Conservation (phyloP, 148 eudicot genomes). For the Vaccinium myrtillus region DNA sequence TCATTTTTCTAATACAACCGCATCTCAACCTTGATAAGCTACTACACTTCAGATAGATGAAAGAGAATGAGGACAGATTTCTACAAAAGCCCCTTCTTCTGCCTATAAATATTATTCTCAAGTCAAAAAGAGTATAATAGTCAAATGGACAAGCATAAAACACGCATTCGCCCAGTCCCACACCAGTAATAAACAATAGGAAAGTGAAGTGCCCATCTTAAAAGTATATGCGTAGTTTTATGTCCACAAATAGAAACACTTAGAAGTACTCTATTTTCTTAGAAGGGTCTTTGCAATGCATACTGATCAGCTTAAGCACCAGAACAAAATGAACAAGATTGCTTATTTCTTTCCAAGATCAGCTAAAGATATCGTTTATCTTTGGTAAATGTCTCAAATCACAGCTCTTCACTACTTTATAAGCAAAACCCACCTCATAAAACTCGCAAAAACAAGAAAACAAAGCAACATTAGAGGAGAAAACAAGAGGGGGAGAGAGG, state of each 20-base stretch:
- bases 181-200: background rate
- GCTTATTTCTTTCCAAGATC: background rate
- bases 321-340: background rate
- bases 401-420: background rate
- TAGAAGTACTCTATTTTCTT: background rate
- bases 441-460: background rate
- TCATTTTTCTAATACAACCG: background rate
- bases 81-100: background rate
- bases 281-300: background rate
- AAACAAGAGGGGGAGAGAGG: background rate
- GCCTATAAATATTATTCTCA: background rate
- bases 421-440: conserved; percentile 17
- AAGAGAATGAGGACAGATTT: background rate
- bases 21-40: background rate
- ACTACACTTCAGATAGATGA: background rate
- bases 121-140: background rate
- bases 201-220: background rate
- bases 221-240: background rate
- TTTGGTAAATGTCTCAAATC: background rate
- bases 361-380: background rate
- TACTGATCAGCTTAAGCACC: background rate
- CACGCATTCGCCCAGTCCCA: background rate
- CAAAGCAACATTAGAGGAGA: background rate
- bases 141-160: background rate
- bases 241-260: background rate